Conservation (phyloP, 805 yeast genomes). For the Wickerhamiella azyma region DNA sequence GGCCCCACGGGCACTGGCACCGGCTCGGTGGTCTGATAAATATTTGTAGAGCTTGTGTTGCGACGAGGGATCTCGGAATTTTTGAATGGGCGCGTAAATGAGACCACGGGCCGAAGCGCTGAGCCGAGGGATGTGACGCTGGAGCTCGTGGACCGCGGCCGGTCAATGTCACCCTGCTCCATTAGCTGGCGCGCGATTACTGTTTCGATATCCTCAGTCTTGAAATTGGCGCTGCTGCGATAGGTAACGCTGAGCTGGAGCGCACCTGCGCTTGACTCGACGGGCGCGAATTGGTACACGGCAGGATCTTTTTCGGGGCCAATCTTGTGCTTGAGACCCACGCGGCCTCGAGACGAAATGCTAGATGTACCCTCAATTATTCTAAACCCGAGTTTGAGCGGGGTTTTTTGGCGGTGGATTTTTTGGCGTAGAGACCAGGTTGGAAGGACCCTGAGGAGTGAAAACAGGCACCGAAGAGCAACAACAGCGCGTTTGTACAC, state of each 20-base stretch:
- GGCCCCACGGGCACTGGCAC: conserved; percentile 6
- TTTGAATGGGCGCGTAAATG: conserved; percentile 15
- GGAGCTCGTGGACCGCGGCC: conserved; percentile 9
- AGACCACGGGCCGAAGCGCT: conserved; percentile 25
- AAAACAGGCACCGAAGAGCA: conserved; percentile 58
- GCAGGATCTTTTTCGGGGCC: conserved; percentile 38
- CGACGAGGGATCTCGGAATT: neutral
- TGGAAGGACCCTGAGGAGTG: conserved; percentile 57
- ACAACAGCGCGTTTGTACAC: conserved; percentile 64
- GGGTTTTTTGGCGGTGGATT: conserved; percentile 30
- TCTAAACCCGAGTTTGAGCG: conserved; percentile 42
- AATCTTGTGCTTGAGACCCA: conserved; percentile 65
- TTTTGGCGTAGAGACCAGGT: conserved; percentile 43
- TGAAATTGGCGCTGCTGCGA: conserved; percentile 56
- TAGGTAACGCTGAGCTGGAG: conserved; percentile 66
- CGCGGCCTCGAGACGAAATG: conserved; percentile 66
- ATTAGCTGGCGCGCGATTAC: conserved; percentile 45
- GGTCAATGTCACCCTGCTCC: conserved; percentile 29
- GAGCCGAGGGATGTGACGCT: conserved; percentile 6
- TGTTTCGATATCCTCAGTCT: conserved; percentile 52
- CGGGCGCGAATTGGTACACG: conserved; percentile 52
- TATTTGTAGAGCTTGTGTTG: neutral
- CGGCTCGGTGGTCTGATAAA: conserved; percentile 2
- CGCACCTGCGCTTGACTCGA: conserved; percentile 63
- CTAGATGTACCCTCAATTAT: conserved; percentile 62